phyloP scores from a whole-genome alignment of 352 stramenopile genomes.

The Phytophthora constricta region DNA sequence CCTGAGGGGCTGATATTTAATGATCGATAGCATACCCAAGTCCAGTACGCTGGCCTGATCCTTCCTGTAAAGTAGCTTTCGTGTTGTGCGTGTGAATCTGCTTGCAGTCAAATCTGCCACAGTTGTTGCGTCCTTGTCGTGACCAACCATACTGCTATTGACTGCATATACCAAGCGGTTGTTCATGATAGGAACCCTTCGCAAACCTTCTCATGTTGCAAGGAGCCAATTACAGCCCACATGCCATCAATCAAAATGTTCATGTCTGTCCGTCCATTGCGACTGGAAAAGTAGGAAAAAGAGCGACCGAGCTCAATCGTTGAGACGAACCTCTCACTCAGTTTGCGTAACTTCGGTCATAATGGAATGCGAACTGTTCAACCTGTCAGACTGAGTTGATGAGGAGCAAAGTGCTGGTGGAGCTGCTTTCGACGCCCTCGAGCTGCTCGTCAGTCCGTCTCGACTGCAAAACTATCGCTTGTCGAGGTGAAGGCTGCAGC shows the following conservation, averaged over 20 bases:
- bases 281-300: too few relatives aligned
- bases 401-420: too few relatives aligned
- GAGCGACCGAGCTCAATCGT: too few relatives aligned
- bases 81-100: constrained; percentile 5
- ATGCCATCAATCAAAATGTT: constrained; percentile 34
- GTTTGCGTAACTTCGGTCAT: too few relatives aligned
- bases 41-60: constrained; percentile 88
- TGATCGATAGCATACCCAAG: constrained; percentile 85
- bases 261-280: too few relatives aligned
- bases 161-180: constrained; percentile 87
- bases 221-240: constrained; percentile 90
- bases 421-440: too few relatives aligned
- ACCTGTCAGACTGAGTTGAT: too few relatives aligned
- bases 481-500: too few relatives aligned
- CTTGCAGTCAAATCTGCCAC: constrained; percentile 89
- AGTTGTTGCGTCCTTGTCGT: constrained; percentile 74
- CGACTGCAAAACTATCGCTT: too few relatives aligned
- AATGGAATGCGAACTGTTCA: too few relatives aligned
- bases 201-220: constrained; percentile 74
- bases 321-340: too few relatives aligned
- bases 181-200: constrained; percentile 92
- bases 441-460: too few relatives aligned
- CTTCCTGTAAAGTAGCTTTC: constrained; percentile 36
- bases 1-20: constrained; percentile 83
- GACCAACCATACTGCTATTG: constrained; percentile 88